A percentile compares a stretch with the other conserved stretches of the same genome.
Evolutionary conservation across 768 basidiomycete genomes (phyloP).

Genomic region (Guyanaporus albipodus): DNA sequence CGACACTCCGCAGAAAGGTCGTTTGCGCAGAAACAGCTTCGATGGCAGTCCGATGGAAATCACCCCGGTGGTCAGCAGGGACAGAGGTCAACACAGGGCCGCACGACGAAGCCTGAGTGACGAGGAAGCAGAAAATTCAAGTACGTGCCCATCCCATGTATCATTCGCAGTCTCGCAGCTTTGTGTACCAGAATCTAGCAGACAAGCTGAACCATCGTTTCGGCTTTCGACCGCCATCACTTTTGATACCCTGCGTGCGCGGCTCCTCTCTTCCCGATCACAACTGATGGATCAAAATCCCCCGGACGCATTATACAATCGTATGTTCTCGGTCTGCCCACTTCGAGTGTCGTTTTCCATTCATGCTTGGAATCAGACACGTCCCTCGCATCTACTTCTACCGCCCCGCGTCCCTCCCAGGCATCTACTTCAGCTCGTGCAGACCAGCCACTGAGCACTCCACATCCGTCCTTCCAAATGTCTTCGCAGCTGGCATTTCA

Average conservation of each 20-base stretch:
- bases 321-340: conserved; percentile 28
- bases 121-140: conserved; percentile 56
- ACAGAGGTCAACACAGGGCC: conserved; percentile 42
- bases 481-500: conserved; percentile 47
- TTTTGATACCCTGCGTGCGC: conserved; percentile 45
- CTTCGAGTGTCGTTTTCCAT: conserved; percentile 1
- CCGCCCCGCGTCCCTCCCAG: conserved; percentile 15
- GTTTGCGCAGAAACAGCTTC: conserved; percentile 54
- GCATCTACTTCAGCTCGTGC: conserved; percentile 34
- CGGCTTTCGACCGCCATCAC: conserved; percentile 43
- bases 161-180: conserved; percentile 3
- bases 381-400: conserved; percentile 15
- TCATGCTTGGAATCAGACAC: conserved; percentile 11
- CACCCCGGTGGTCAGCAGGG: conserved; percentile 43
- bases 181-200: conserved; percentile 18
- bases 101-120: conserved; percentile 63
- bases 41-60: conserved; percentile 58
- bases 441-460: conserved; percentile 51
- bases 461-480: conserved; percentile 50
- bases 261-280: conserved; percentile 37
- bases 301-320: conserved; percentile 31
- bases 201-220: conserved; percentile 35
- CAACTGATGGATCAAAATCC: conserved; percentile 36
- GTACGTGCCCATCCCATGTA: conserved; percentile 37
- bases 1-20: conserved; percentile 55